Base-by-base conservation (phyloP, 148 eudicot genomes). In the Limonium bicolor region DNA sequence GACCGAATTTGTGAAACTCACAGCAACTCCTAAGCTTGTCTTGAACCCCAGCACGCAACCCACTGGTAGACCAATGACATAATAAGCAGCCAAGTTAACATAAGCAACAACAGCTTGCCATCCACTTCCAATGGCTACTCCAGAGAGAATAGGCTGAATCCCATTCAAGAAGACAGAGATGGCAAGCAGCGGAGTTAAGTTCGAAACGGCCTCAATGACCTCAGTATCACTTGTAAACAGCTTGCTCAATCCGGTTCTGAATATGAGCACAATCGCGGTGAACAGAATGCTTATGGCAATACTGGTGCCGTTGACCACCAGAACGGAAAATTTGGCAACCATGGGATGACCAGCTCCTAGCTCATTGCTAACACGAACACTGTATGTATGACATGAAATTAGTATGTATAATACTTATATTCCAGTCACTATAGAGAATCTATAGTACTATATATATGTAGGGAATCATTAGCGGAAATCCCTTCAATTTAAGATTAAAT, bases 311-410 rank as follows among this genome's bases (percentile, higher is more conserved):
- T 22, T 52, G 18, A 39, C 56, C 7, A 39, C 36, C 21, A 52
- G 24, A 3, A 52, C 46, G 0, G 56, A 22, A 20, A 52, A 38
- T 18, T 41, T 30, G 6, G 56, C 56, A 6, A 41, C 41, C 32
- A 36, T 41, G 1, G 57, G 57, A 20, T 53, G 47, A 15, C 48
- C 57, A 3, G 57, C 57, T 2, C 57, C 57, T n/a, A 53, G 48
- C 29, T 53, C 57, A n/a, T 53, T 51, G 37, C 37, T 30, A 7
- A 50, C 54, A 10, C 54, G 22, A 1, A 51, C 55, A 37, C 56
- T 48, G 49, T 18, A 29, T n/a, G 33, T 29, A 29, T 13, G n/a
- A n/a, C 33, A 29, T 7, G 10, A 8, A 1, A 7, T 29, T 29
- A n/a, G 7, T 3, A n/a, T 29, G 12, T 7, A 29, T 29, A 29